Base-by-base conservation (phyloP, 495 filamentous ascomycete species). In the Annulohypoxylon stygium region DNA sequence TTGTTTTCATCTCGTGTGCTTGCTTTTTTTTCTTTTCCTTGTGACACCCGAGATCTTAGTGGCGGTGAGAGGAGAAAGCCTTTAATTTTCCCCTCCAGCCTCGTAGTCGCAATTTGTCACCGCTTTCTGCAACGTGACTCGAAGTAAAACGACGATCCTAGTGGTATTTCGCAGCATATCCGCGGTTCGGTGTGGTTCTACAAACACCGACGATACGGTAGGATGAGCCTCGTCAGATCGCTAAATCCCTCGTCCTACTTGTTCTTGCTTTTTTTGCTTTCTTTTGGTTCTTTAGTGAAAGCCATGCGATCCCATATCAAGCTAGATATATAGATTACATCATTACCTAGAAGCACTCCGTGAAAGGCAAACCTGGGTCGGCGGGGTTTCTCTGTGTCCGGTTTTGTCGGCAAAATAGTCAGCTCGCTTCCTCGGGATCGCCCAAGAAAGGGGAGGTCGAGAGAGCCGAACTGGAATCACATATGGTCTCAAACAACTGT, bases 51-150 rank as follows among this genome's bases (percentile, higher is more conserved):
- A 34, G 26, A 36, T 34, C 16, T 45, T 57, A 74, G 43, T 37
- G 48, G 71, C 71, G 71, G 71, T 74, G 71, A 74, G 65, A 63
- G 30, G 5, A 6, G 30, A 30, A 30, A 11, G 37, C 23, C 5
- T 39, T 36, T 20, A 6, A 33, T 34, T 30, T 45, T 53, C 47
- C 36, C 30, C 34, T 36, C 36, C 20, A 30, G 53, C 25, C 57
- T 57, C 3, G 33, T 43, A 47, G 45, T 26, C 54, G 9, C 25
- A 26, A n/a, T 16, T 60, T 60, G 60, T 68, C 60, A 65, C 70
- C 65, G 60, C 70, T 50, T 50, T 47, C 61, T 41, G 25, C 45
- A 47, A 53, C 30, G 37, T 58, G 41, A 61, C 33, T 68, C 45
- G 48, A 50, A 23, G 55, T 61, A 45, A 33, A 30, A 30, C 47